These are phyloP conservation scores for Daedaleopsis sinensis DNA, from an alignment of 768 basidiomycete species.

Conservation along the genomic window DNA sequence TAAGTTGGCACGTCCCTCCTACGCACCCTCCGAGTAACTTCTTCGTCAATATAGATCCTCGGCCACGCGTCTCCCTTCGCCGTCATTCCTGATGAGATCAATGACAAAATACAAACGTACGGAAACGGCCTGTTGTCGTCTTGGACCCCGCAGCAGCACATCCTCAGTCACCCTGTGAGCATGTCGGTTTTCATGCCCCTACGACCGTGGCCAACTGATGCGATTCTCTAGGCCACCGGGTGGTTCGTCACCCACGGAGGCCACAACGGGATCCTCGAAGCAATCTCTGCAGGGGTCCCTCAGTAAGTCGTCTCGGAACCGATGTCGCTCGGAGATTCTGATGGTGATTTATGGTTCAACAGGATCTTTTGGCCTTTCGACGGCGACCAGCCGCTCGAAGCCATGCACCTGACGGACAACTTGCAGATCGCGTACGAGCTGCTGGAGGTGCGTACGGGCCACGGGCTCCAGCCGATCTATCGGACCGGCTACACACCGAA, in stretches of 20 bases:
- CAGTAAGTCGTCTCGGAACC: neutral
- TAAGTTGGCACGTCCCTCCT: constrained; percentile 1
- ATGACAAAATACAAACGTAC: constrained; percentile 13
- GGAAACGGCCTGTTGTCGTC: constrained; percentile 11
- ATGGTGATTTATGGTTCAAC: neutral
- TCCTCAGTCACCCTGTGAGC: constrained; percentile 15
- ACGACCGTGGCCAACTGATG: neutral
- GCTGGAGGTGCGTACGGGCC: constrained; percentile 28
- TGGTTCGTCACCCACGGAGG: constrained; percentile 14
- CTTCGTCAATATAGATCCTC: constrained; percentile 3
- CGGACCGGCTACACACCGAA: constrained; percentile 19
- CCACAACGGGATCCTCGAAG: constrained; percentile 1
- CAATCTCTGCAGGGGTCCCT: constrained; percentile 1
- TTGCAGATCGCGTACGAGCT: constrained; percentile 32
- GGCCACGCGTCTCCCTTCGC: constrained; percentile 19
- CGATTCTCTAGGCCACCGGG: constrained; percentile 10
- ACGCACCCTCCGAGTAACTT: no score
- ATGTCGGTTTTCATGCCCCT: neutral
- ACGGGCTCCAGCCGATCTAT: constrained; percentile 19
- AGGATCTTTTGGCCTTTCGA: constrained; percentile 33
- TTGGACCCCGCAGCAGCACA: constrained; percentile 20
- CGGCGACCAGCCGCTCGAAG: constrained; percentile 29
- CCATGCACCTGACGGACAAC: constrained; percentile 23
- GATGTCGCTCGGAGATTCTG: neutral
- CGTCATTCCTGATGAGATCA: constrained; percentile 8